Conservation (phyloP, 2,329 filamentous ascomycete genomes). For the Pseudopithomyces maydicus region DNA sequence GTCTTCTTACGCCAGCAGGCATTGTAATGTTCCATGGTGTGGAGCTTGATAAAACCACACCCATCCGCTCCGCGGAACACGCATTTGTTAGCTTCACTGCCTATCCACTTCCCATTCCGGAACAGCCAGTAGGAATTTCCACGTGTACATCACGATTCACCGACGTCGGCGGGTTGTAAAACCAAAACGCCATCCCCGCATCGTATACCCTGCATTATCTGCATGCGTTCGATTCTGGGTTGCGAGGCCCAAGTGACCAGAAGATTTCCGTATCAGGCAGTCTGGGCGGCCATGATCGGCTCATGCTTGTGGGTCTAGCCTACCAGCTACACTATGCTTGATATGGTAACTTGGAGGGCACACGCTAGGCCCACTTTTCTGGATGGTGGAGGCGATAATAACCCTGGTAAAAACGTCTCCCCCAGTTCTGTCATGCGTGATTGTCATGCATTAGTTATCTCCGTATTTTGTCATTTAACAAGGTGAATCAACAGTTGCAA, state of each 20-base stretch:
- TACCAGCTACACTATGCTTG: not conserved
- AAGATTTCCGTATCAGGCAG: not conserved
- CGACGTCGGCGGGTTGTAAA: not conserved
- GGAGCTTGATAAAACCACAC: not conserved
- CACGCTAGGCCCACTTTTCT: not conserved
- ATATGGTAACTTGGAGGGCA: not conserved
- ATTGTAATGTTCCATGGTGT: not conserved
- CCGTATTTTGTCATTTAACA: not conserved
- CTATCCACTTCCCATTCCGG: not conserved
- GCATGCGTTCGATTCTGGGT: not conserved
- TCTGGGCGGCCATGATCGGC: not conserved
- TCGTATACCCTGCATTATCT: not conserved
- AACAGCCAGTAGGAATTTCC: not conserved
- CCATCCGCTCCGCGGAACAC: not conserved
- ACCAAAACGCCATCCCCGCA: not conserved
- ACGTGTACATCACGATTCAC: not conserved
- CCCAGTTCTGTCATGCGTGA: not conserved
- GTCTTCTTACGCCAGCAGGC: not conserved
- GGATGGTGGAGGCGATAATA: not conserved
- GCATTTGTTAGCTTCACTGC: not conserved
- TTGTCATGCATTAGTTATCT: not conserved
- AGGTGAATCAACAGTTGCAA: not conserved
- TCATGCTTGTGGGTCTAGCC: not conserved
- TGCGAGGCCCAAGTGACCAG: not conserved
- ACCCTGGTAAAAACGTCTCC: not conserved